phyloP scores from a whole-genome alignment of 441 rosid species.

The Breynia disticha region DNA sequence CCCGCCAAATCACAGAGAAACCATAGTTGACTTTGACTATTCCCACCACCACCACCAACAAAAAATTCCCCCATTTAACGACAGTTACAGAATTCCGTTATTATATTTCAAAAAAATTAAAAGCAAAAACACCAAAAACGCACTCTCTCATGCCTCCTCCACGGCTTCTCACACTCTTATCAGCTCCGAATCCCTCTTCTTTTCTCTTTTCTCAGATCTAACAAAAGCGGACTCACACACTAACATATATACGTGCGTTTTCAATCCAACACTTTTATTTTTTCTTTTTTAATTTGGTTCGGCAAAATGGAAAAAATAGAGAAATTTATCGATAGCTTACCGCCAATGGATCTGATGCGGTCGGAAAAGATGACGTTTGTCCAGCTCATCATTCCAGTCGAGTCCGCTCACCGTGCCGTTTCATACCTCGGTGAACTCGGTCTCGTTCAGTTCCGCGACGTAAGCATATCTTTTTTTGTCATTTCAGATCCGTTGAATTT shows the following conservation, averaged over 20 bases:
- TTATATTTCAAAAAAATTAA: no score
- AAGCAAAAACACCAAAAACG: no score
- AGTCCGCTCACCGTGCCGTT: slow-evolving; percentile 83
- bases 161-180: no score
- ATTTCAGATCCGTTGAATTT: slow-evolving; percentile 10
- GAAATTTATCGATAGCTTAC: slow-evolving; percentile 52
- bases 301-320: slow-evolving; percentile 27
- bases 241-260: background rate
- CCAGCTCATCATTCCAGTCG: slow-evolving; percentile 91
- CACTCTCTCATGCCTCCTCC: no score
- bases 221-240: background rate
- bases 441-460: slow-evolving; percentile 88
- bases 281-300: background rate
- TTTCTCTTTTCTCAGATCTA: background rate
- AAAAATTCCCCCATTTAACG: no score
- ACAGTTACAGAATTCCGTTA: no score
- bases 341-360: slow-evolving; percentile 97
- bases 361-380: slow-evolving; percentile 93
- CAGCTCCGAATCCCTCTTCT: background rate
- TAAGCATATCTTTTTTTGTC: slow-evolving; percentile 26
- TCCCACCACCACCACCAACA: no score
- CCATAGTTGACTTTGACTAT: no score
- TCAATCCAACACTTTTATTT: background rate
- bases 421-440: slow-evolving; percentile 95
- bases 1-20: no score